Evolutionary conservation across 139 green algal species (phyloP).

Genomic region (Diplosphaera chodatii): DNA sequence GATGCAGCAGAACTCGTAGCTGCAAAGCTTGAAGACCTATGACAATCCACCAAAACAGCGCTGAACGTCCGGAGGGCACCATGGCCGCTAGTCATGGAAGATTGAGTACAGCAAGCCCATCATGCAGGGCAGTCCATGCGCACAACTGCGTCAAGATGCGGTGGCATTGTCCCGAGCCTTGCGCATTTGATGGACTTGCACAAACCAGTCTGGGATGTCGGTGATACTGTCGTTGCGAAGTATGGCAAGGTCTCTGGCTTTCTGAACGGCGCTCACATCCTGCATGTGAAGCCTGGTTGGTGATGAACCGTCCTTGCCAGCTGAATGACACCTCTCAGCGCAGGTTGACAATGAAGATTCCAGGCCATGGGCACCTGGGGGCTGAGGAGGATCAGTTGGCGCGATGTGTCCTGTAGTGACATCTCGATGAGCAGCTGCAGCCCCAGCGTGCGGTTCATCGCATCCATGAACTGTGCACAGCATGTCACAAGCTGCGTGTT

Average conservation of each 20-base stretch:
- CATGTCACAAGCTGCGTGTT: too few relatives aligned
- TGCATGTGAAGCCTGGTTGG: too few relatives aligned
- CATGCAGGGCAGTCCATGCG: too few relatives aligned
- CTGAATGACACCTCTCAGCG: too few relatives aligned
- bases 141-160: neutral
- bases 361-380: neutral
- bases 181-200: neutral
- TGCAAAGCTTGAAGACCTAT: too few relatives aligned
- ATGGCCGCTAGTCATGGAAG: too few relatives aligned
- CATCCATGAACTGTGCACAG: neutral
- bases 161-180: neutral
- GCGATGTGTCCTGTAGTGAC: neutral
- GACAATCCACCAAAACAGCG: too few relatives aligned
- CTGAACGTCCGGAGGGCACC: too few relatives aligned
- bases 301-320: too few relatives aligned
- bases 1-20: too few relatives aligned
- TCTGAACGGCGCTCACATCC: neutral
- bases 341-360: too few relatives aligned
- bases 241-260: neutral
- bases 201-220: neutral
- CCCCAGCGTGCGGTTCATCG: neutral
- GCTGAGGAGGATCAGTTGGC: neutral
- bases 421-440: constrained; percentile 1
- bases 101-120: too few relatives aligned
- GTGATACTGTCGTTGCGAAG: neutral